Percentiles rank a stretch among this genome's conserved stretches.
Conservation (phyloP, 257 asterid species). For the Solanum etuberosum region DNA sequence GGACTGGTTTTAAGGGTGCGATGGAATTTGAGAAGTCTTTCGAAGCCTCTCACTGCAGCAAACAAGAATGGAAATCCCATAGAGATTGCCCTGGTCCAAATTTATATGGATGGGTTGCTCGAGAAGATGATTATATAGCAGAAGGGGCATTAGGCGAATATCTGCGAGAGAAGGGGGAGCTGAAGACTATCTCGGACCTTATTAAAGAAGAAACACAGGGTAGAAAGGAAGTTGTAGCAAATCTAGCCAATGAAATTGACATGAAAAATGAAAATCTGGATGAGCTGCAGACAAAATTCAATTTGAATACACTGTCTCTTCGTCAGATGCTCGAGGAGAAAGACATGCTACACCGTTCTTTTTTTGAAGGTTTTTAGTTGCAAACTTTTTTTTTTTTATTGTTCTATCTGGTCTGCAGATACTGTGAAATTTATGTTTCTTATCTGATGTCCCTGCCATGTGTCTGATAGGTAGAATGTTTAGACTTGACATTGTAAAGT, state of each 20-base stretch:
- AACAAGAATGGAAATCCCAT: conserved; percentile 38
- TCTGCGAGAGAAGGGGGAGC: conserved; percentile 29
- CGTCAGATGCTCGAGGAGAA: conserved; percentile 83
- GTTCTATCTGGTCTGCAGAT: neutral
- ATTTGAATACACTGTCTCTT: conserved; percentile 47
- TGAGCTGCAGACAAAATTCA: conserved; percentile 43
- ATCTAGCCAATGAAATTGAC: conserved; percentile 58
- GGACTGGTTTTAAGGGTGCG: conserved; percentile 53
- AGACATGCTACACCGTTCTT: conserved; percentile 62
- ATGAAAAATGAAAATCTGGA: conserved; percentile 57
- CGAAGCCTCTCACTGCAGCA: conserved; percentile 31
- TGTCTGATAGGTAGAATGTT: neutral
- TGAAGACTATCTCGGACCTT: conserved; percentile 40
- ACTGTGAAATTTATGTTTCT: neutral
- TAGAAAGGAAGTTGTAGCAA: conserved; percentile 37
- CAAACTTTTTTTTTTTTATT: neutral
- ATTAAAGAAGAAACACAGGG: conserved; percentile 32
- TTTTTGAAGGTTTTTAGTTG: conserved; percentile 53
- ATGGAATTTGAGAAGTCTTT: conserved; percentile 57
- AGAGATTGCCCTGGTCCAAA: conserved; percentile 15
- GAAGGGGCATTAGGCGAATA: conserved; percentile 52
- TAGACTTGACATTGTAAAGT: neutral
- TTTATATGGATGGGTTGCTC: conserved; percentile 60
- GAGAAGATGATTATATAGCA: conserved; percentile 40
- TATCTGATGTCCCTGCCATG: neutral